Evolutionary conservation across 179 eudicot species (phyloP), one percentile per base, ranked within the genome.

Genomic region (Vitellaria paradoxa): DNA sequence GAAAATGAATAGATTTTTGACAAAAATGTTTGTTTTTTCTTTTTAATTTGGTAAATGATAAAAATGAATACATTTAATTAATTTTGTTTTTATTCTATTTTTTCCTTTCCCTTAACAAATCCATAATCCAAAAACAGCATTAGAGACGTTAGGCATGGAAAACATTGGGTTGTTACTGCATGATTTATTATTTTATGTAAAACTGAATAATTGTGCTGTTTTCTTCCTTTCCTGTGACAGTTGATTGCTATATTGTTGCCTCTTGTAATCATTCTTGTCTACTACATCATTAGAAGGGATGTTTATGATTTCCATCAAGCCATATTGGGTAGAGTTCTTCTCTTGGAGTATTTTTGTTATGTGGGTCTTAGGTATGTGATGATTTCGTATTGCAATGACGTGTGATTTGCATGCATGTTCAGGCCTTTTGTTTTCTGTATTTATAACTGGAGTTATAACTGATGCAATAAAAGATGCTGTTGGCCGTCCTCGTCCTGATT

Each of bases 401-500:
- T 53, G 42, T 17, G 52, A 37, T 74, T 56, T 69, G 49, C 68
- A 24, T 80, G 49, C 23, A 14, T 82, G 52, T 52, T 30, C 77
- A 95, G 99, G 99, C 68, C 86, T 96, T 82, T 79, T 96, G 55
- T 96, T 86, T 85, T 91, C 98, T 30, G 90, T 90, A 65, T 86
- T 91, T 60, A 78, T 92, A 82, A 93, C 99, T 75, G 91, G 87
- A 66, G 97, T 96, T 45, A 46, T 92, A 76, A 93, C 98, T 69
- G 97, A 96, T 85, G 91, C 99, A 60, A 93, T 96, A 53, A 96
- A 96, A 86, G 94, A 89, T 79, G 97, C 91, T 80, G 96, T 90
- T 70, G 98, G 99, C 71, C 91, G 99, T 75, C 99, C 99, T 78
- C 92, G 98, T 56, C 99, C 99, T 17, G 96, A 96, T 85, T 96